These are phyloP conservation scores for Blastocystis sp. DNA, from an alignment of 352 stramenopile genomes.

Conservation along the genomic window DNA sequence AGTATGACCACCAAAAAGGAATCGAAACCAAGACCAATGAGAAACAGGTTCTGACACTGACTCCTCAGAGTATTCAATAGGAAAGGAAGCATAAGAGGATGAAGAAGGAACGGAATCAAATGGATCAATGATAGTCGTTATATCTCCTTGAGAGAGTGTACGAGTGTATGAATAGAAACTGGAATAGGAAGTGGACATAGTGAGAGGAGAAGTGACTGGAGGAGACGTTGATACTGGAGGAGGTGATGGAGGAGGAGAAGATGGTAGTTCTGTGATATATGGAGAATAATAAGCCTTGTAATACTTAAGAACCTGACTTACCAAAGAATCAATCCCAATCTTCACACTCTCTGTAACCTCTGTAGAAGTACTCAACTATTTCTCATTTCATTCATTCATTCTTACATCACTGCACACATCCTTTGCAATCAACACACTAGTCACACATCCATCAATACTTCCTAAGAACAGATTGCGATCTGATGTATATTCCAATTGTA, in stretches of 20 bases:
- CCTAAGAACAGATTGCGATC: neutral
- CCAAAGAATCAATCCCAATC: neutral
- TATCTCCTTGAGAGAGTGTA: neutral
- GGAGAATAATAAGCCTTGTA: neutral
- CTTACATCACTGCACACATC: neutral
- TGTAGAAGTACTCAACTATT: neutral
- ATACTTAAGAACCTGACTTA: neutral
- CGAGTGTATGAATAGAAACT: slow-evolving; percentile 24
- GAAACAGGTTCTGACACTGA: neutral
- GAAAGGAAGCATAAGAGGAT: neutral
- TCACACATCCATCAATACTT: neutral
- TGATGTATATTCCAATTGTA: neutral
- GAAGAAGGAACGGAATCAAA: neutral
- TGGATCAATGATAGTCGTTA: neutral
- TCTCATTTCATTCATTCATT: neutral
- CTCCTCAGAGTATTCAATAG: no score
- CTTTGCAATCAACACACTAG: slow-evolving; percentile 13
- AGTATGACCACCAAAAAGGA: neutral
- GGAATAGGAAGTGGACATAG: neutral
- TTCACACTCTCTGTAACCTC: neutral
- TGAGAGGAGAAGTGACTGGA: neutral
- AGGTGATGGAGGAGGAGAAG: neutral
- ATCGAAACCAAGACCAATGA: no score
- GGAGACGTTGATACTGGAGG: neutral
- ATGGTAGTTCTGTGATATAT: neutral